Evolutionary conservation across 2,329 filamentous ascomycete genomes (phyloP).

Genomic region (Didymella pomorum): DNA sequence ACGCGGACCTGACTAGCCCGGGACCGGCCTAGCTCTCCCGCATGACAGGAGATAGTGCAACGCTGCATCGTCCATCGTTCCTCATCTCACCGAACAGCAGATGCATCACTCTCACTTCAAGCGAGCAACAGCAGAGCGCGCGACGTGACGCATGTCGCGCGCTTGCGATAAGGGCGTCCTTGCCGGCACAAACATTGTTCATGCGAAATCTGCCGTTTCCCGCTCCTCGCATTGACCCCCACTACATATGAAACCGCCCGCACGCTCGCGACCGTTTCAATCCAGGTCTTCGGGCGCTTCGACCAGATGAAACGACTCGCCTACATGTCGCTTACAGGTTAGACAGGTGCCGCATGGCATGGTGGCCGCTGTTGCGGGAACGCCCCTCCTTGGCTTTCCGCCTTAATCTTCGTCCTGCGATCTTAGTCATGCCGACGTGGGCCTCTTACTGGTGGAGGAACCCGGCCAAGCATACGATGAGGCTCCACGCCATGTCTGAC

Average conservation of each 20-base stretch:
- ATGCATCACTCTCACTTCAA: background rate
- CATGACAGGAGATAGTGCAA: slow-evolving; percentile 10
- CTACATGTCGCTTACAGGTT: slow-evolving; percentile 26
- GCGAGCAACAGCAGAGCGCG: slow-evolving; percentile 10
- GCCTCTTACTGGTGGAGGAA: slow-evolving; percentile 41
- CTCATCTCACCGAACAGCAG: slow-evolving; percentile 1
- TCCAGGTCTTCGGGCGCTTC: slow-evolving; percentile 43
- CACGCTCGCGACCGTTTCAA: slow-evolving; percentile 44
- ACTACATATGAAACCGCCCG: slow-evolving; percentile 45
- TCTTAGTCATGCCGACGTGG: slow-evolving; percentile 20
- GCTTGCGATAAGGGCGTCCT: slow-evolving; percentile 6
- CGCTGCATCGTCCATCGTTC: slow-evolving; percentile 9
- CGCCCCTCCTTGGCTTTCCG: slow-evolving; percentile 24
- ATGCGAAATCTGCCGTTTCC: slow-evolving; percentile 20
- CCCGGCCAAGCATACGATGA: slow-evolving; percentile 31
- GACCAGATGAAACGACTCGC: slow-evolving; percentile 33
- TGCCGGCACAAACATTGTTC: background rate
- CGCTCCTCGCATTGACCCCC: slow-evolving; percentile 33
- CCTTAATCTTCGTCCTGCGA: slow-evolving; percentile 30
- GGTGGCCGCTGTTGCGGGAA: slow-evolving; percentile 37
- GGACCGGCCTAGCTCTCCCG: slow-evolving; percentile 8
- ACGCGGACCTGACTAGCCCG: slow-evolving; percentile 6
- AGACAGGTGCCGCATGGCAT: slow-evolving; percentile 26
- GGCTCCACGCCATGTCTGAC: slow-evolving; percentile 29
- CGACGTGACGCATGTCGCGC: slow-evolving; percentile 13